Evolutionary conservation across 2,329 filamentous ascomycete genomes (phyloP), one percentile per base, ranked within the genome.

Genomic region (Pseudogymnoascus verrucosus): DNA sequence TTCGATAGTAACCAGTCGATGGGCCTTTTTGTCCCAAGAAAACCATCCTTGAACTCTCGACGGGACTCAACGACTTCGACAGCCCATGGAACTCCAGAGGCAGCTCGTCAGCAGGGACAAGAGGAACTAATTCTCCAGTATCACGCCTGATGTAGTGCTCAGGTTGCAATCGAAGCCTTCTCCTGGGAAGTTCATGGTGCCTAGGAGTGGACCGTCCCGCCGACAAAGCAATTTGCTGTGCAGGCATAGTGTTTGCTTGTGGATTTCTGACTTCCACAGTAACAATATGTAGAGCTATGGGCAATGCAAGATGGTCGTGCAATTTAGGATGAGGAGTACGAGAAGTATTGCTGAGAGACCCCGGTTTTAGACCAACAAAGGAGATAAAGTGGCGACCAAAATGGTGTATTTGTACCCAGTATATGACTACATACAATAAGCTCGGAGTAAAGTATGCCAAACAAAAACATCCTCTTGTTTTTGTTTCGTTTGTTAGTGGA

Each of bases 51-150:
- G 75, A 67, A 5, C 79, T 36, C 1, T 34, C 51, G 10, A 36
- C 51, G 1, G 78, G 1, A 79, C 77, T 4, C 78, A 71, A 28
- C 76, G 78, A 36, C 74, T 64, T 10, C 82, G 69, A 4, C 78
- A 72, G 3, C 83, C 66, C 74, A 78, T 57, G 6, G 51, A 57
- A 57, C 10, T 57, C 79, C 1, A 73, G 69, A 0, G 82, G 82
- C 0, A 85, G 76, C 65, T 83, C 75, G 69, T 84, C 82, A 11
- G 78, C 71, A 0, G 82, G 76, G n/a, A 85, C 75, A n/a, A 85
- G 76, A 5, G 82, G 83, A 1, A 84, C 80, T 3, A 81, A 75
- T n/a, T 74, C 71, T 1, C 70, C 67, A 2, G 69, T 71, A 5
- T 76, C 78, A 1, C 80, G 77, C 65, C 80, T 73, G 60, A 83